Evolutionary conservation across 2,329 filamentous ascomycete species (phyloP).

Genomic region (Neonectria hederae): DNA sequence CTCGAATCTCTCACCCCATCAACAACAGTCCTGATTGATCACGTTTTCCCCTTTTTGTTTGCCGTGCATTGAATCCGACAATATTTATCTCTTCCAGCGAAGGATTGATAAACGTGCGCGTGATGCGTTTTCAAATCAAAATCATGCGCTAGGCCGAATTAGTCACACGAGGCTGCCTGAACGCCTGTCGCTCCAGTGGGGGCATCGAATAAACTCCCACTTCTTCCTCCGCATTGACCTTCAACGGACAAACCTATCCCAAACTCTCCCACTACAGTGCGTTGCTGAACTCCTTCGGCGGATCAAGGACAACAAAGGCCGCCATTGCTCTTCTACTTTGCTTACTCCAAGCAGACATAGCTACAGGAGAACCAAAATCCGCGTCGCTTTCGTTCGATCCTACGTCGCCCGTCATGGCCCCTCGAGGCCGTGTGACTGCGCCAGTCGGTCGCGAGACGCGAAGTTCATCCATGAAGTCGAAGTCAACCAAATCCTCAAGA

Average conservation of each 20-base stretch:
- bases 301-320: background rate
- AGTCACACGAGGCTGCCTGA: constrained; percentile 30
- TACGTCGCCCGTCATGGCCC: constrained; percentile 45
- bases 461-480: constrained; percentile 43
- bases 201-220: constrained; percentile 30
- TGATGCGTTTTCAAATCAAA: constrained; percentile 1
- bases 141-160: constrained; percentile 26
- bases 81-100: background rate
- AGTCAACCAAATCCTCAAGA: constrained; percentile 46
- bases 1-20: background rate
- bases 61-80: background rate
- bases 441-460: constrained; percentile 45
- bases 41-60: background rate
- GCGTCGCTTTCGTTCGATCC: background rate
- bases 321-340: background rate
- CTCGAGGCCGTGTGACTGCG: constrained; percentile 45
- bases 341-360: background rate
- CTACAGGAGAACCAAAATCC: background rate
- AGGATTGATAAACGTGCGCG: background rate
- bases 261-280: constrained; percentile 1
- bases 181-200: constrained; percentile 30
- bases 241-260: constrained; percentile 4
- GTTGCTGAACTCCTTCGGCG: background rate
- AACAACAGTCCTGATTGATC: background rate
- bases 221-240: constrained; percentile 9